A percentile compares a stretch with the other conserved stretches of the same genome.
Evolutionary conservation across 768 basidiomycete genomes (phyloP).

Genomic region (Pisolithus albus): DNA sequence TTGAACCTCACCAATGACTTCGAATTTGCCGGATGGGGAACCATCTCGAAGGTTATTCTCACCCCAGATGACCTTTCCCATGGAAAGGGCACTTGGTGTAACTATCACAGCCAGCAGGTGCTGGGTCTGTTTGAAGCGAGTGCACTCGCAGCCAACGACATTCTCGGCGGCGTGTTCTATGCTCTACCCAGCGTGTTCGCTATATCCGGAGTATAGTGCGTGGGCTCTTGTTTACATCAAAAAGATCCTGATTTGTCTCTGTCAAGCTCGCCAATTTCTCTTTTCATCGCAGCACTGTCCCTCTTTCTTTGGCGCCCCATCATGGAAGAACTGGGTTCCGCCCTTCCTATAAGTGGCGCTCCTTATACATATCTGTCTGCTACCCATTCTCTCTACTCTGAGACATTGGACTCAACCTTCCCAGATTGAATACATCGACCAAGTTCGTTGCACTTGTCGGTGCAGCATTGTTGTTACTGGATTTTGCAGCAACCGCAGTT

Average conservation of each 20-base stretch:
- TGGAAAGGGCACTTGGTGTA: conserved; percentile 28
- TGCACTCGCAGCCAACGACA: conserved; percentile 60
- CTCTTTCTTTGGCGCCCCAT: conserved; percentile 70
- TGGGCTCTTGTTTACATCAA: conserved; percentile 1
- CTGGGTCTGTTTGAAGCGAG: conserved; percentile 61
- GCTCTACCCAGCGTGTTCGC: conserved; percentile 59
- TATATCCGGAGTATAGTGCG: conserved; percentile 58
- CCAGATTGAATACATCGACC: conserved; percentile 54
- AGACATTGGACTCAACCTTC: neutral
- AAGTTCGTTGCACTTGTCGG: conserved; percentile 59
- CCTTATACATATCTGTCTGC: conserved; percentile 65
- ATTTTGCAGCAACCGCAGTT: conserved; percentile 61
- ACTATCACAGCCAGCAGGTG: conserved; percentile 29
- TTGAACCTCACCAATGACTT: conserved; percentile 55
- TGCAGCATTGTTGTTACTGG: conserved; percentile 61
- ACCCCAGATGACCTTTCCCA: conserved; percentile 33
- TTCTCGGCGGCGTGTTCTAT: conserved; percentile 65
- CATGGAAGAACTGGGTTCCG: conserved; percentile 65
- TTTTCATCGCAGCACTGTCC: conserved; percentile 55
- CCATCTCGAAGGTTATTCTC: conserved; percentile 41
- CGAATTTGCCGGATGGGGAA: conserved; percentile 71
- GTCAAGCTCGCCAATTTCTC: conserved; percentile 58
- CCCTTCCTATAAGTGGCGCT: conserved; percentile 62
- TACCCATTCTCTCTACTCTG: neutral
- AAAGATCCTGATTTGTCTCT: neutral